Evolutionary conservation across 2,329 filamentous ascomycete genomes (phyloP).

Genomic region (Diplodia corticola): DNA sequence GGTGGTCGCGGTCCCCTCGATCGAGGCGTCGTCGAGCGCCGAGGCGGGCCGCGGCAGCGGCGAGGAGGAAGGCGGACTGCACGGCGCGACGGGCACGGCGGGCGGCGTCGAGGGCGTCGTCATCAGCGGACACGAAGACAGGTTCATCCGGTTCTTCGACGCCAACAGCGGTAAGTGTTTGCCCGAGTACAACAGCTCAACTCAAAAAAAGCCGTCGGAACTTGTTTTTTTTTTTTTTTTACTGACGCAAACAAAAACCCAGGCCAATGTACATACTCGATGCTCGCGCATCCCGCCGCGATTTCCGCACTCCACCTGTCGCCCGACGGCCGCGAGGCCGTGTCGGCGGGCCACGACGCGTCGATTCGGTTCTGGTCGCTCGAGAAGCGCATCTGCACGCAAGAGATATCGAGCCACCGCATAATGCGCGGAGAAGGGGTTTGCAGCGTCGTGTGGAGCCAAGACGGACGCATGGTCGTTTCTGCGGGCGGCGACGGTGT

Average conservation of each 20-base stretch:
- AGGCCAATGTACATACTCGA: conserved; percentile 99
- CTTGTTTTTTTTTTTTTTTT: no score
- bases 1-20: conserved; percentile 81
- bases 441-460: conserved; percentile 92
- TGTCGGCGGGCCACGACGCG: conserved; percentile 94
- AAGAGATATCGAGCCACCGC: conserved; percentile 90
- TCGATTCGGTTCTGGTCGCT: conserved; percentile 96
- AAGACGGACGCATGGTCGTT: conserved; percentile 91
- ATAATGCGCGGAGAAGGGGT: conserved; percentile 96
- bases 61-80: conserved; percentile 72
- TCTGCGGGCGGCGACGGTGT: conserved; percentile 93
- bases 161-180: conserved; percentile 97
- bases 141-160: conserved; percentile 95
- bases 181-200: no score
- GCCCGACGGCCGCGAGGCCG: conserved; percentile 89
- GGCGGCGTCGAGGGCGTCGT: conserved; percentile 81
- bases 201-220: no score
- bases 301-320: conserved; percentile 91
- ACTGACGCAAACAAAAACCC: neutral
- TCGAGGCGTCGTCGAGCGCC: conserved; percentile 61
- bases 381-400: conserved; percentile 91
- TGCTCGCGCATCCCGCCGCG: conserved; percentile 92
- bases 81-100: conserved; percentile 80
- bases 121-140: conserved; percentile 95
- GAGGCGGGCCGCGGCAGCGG: conserved; percentile 64